Base-by-base conservation (phyloP, 176 grass and related monocot species). In the Elymus sibiricus region DNA sequence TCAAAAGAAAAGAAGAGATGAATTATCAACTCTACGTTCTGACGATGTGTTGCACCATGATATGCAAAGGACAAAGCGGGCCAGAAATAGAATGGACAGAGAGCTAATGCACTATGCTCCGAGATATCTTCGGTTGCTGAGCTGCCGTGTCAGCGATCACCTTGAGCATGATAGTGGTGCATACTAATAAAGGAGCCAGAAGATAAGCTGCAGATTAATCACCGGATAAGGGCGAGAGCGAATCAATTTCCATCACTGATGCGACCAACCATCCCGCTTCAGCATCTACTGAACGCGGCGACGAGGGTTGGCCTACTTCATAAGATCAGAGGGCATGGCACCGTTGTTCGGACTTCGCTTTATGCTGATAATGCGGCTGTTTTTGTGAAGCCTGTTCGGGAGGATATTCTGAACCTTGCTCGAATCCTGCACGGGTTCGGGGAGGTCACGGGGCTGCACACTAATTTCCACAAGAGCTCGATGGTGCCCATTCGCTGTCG, bases 181-280 rank as follows among this genome's bases (percentile, higher is more conserved):
- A 42, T 13, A 65, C n/a, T n/a, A n/a, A 3, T 7, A 65, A 77
- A 86, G 49, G 7, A 19, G 11, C 72, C 17, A 71, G n/a, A 78
- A 8, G 84, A 90, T 72, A 86, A 86, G 17, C 27, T 70, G 32
- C 49, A 90, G 59, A 68, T 31, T 7, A 64, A 27, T 22, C 19
- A 19, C 59, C 35, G 17, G 51, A 72, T 27, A 56, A 37, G 53
- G 37, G 25, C 60, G 19, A 69, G 27, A 15, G 15, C 28, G 62
- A 47, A 78, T 67, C 31, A 75, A 44, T 34, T 53, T 24, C 14
- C 21, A 32, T 65, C 12, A 11, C 68, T 17, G 40, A 78, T 22
- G 53, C 70, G 53, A 55, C 73, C 49, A 82, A 72, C 17, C 25
- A 63, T 64, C 40, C 21, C 31, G 31, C 31, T 32, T 2, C 31